Base-by-base conservation (phyloP, 2,329 filamentous ascomycete species). In the Monosporascus sp. region DNA sequence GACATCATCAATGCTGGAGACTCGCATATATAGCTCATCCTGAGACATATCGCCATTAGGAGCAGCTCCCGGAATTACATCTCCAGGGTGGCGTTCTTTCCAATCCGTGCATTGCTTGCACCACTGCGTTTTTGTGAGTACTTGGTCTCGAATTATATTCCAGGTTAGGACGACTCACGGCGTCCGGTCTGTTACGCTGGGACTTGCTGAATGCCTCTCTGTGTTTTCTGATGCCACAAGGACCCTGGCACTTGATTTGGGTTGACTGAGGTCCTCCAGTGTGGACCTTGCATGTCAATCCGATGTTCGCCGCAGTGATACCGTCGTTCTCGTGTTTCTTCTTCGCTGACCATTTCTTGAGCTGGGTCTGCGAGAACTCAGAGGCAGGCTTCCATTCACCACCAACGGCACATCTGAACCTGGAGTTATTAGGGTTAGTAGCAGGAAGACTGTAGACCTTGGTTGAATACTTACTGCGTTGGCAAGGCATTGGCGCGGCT, bases 21-120 rank as follows among this genome's bases (percentile, higher is more conserved):
- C 9, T 14, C 9, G 31, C 31, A 35, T 37, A 5, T 49, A 40
- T 7, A 48, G 17, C 14, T 59, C 59, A 28, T 51, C 35, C 6
- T 9, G 3, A 5, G 50, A 37, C 22, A 61, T 11, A 4, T 51
- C 35, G 6, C 37, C 53, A n/a, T 49, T 59, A 31, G 63, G 71
- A 35, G 53, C 54, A 5, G 57, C 56, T 47, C 53, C 60, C 4
- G 63, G 63, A 3, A 54, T 48, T 26, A 60, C 62, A n/a, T 63
- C 57, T 5, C 55, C 59, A 49, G 64, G 62, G 6, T 58, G 55
- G 17, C 58, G 61, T 17, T 53, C 41, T n/a, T 62, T 64, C 67
- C 68, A 73, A 2, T 62, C 57, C 0, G 63, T 67, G 53, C 72
- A 74, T 5, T 56, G 49, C 2, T 59, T 57, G 55, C 72, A 74